Evolutionary conservation across 192 early-diverging fungal species (phyloP).

Genomic region (Backusella liffmaniae): DNA sequence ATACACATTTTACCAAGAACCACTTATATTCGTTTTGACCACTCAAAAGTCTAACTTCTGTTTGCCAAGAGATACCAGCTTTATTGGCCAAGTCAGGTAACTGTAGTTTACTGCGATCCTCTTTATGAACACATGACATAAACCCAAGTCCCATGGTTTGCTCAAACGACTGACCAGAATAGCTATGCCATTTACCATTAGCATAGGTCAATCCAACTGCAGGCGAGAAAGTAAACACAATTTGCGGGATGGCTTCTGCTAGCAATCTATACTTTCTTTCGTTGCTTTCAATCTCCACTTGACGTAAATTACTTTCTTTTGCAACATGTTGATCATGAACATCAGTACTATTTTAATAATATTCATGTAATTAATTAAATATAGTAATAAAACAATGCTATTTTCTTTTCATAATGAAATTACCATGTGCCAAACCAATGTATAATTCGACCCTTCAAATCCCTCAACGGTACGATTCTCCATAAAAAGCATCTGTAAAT

Average conservation of each 20-base stretch:
- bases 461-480: slow-evolving; percentile 49
- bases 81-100: slow-evolving; percentile 42
- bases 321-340: slow-evolving; percentile 55
- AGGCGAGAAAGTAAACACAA: slow-evolving; percentile 55
- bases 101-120: slow-evolving; percentile 45
- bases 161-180: slow-evolving; percentile 51
- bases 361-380: not conserved
- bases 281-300: slow-evolving; percentile 51
- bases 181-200: slow-evolving; percentile 55
- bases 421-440: slow-evolving; percentile 56
- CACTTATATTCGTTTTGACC: slow-evolving; percentile 47
- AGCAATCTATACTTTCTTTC: slow-evolving; percentile 58
- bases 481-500: slow-evolving; percentile 54
- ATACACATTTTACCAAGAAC: slow-evolving; percentile 58
- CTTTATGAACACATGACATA: slow-evolving; percentile 54
- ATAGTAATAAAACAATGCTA: not conserved
- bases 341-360: slow-evolving; percentile 41
- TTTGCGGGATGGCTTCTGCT: slow-evolving; percentile 60
- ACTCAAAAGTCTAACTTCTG: slow-evolving; percentile 44
- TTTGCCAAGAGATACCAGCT: slow-evolving; percentile 43
- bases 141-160: slow-evolving; percentile 50
- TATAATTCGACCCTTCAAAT: slow-evolving; percentile 49
- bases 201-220: slow-evolving; percentile 51
- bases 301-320: slow-evolving; percentile 43
- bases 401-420: not conserved